A percentile compares a stretch with the other conserved stretches of the same genome.
phyloP scores from a whole-genome alignment of 148 eudicot species.

The Rhododendron henanense region DNA sequence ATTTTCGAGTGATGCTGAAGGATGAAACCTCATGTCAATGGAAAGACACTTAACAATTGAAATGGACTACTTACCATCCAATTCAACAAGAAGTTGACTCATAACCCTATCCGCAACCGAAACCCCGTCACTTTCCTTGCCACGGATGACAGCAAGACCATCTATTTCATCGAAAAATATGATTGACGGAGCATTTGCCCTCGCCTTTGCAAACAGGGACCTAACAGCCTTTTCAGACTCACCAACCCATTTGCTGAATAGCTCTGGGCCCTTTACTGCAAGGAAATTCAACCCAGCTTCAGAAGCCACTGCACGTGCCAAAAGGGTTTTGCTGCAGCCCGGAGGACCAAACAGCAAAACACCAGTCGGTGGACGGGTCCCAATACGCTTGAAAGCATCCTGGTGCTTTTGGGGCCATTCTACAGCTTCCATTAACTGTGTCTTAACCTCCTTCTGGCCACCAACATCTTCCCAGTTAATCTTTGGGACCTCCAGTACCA shows the following conservation, averaged over 20 bases:
- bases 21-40: background rate
- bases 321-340: constrained; percentile 98
- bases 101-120: constrained; percentile 93
- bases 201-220: constrained; percentile 88
- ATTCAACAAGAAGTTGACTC: constrained; percentile 90
- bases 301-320: constrained; percentile 98
- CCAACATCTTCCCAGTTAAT: constrained; percentile 97
- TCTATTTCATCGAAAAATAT: constrained; percentile 97
- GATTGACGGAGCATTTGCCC: constrained; percentile 89
- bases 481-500: constrained; percentile 85
- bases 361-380: constrained; percentile 88
- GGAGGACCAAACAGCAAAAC: constrained; percentile 95
- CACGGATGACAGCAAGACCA: constrained; percentile 86
- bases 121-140: constrained; percentile 83
- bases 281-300: constrained; percentile 91
- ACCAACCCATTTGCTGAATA: constrained; percentile 99
- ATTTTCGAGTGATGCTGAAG: background rate
- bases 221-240: constrained; percentile 96
- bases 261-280: constrained; percentile 96
- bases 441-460: constrained; percentile 86
- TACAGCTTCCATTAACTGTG: constrained; percentile 88
- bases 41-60: background rate
- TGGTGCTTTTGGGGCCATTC: constrained; percentile 94
- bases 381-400: constrained; percentile 76
- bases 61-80: constrained; percentile 56